Percentiles rank a stretch among this genome's conserved stretches.
Evolutionary conservation across 345 rosid genomes (phyloP).

Genomic region (Aurinia saxatilis): DNA sequence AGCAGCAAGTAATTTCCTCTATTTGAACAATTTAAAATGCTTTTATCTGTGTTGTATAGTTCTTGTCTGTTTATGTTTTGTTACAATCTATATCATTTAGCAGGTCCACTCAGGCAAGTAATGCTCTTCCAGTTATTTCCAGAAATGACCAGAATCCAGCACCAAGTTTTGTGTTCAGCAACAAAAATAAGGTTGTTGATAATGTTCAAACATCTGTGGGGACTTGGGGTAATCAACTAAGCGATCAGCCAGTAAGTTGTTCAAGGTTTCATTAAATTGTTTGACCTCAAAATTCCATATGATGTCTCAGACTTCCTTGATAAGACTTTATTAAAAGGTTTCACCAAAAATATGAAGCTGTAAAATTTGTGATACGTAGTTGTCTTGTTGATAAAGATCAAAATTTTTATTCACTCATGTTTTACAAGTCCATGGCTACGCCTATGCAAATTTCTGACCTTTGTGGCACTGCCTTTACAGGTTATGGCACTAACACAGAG

Average conservation of each 20-base stretch:
- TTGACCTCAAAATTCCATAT: neutral
- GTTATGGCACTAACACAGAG: constrained; percentile 76
- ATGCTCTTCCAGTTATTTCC: constrained; percentile 27
- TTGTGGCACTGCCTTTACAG: constrained; percentile 33
- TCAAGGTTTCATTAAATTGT: neutral
- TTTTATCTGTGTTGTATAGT: neutral
- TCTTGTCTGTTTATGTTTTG: neutral
- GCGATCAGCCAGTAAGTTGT: constrained; percentile 64
- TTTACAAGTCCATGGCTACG: neutral
- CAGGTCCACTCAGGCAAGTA: constrained; percentile 50
- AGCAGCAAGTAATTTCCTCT: constrained; percentile 41
- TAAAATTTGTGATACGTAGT: neutral
- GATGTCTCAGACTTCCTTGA: neutral
- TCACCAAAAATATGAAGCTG: neutral
- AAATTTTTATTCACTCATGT: neutral
- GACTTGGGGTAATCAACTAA: constrained; percentile 63
- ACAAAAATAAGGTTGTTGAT: constrained; percentile 52
- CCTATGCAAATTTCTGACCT: constrained; percentile 7
- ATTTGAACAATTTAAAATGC: neutral
- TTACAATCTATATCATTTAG: constrained; percentile 15
- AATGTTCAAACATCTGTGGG: constrained; percentile 56
- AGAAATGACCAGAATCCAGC: constrained; percentile 42
- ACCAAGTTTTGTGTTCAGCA: constrained; percentile 44
- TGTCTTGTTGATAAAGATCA: neutral
- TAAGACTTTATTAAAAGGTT: neutral